These are phyloP conservation scores for Apophysomyces elegans DNA, from an alignment of 371 early-diverging fungal genomes.

Conservation along the genomic window DNA sequence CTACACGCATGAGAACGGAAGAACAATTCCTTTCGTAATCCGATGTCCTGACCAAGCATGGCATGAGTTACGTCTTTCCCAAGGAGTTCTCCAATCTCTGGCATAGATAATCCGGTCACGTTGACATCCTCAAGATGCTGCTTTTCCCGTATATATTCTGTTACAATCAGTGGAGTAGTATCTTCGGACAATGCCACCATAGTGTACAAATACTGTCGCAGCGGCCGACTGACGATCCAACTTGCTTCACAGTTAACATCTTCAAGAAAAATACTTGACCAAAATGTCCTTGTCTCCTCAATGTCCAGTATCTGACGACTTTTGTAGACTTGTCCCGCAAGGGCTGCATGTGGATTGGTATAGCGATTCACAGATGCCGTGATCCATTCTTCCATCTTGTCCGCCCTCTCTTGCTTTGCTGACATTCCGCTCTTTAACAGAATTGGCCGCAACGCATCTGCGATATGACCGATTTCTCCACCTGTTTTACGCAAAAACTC, in stretches of 20 bases:
- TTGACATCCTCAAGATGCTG: slow-evolving; percentile 28
- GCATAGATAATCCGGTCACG: slow-evolving; percentile 11
- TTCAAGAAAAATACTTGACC: slow-evolving; percentile 60
- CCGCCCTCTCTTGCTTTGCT: slow-evolving; percentile 23
- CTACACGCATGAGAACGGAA: slow-evolving; percentile 6
- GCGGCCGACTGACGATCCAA: slow-evolving; percentile 48
- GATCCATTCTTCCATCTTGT: slow-evolving; percentile 29
- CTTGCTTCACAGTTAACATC: slow-evolving; percentile 52
- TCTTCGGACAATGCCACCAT: slow-evolving; percentile 14
- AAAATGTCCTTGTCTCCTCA: slow-evolving; percentile 46
- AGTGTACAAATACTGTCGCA: slow-evolving; percentile 54
- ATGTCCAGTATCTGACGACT: slow-evolving; percentile 55
- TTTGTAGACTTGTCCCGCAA: neutral
- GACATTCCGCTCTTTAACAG: slow-evolving; percentile 25
- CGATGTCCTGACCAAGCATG: neutral
- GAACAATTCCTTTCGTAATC: slow-evolving; percentile 6
- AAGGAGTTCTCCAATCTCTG: neutral
- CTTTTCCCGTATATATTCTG: slow-evolving; percentile 43
- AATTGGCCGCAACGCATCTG: slow-evolving; percentile 20
- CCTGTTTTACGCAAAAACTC: slow-evolving; percentile 25
- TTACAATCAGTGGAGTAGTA: neutral
- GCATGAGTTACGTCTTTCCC: neutral
- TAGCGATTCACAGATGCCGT: slow-evolving; percentile 35
- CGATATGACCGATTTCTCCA: slow-evolving; percentile 16
- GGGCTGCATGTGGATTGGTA: neutral